Evolutionary conservation across 73 alveolate species (phyloP), one percentile per base, ranked within the genome.

Genomic region (Paramecium tetraurelia): DNA sequence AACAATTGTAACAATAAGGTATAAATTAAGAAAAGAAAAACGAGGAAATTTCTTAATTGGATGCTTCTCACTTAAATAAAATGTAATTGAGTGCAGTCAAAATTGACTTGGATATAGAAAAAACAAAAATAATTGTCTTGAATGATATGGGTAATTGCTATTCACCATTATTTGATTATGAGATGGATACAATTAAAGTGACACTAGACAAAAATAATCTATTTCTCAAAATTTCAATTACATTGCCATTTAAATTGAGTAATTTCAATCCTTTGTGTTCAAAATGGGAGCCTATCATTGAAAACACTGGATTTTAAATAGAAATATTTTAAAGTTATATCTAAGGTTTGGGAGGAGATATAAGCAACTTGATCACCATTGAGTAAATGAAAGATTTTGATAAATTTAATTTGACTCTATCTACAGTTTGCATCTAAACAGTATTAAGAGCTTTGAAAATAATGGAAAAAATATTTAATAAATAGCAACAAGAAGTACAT

Each of bases 211-310:
- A 89, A 29, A 89, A 89, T 14, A 41, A 41, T 69, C 27, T 89
- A 0, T 89, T 41, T 16, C 7, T 53, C 0, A 48, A 27, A 7
- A 83, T 89, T 70, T 27, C 22, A 5, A 36, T 77, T 11, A 35
- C 7, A 20, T 21, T 86, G 1, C 88, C 83, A 68, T 63, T 86
- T 43, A 29, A 77, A 18, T 72, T 77, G 7, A 58, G 48, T 31
- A 48, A 86, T 35, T 86, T 41, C 27, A 86, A 86, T 86, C 76
- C 88, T 5, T 58, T n/a, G 21, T 48, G 33, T 20, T 33, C 88
- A 1, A 48, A 27, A 7, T 86, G 93, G 93, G 93, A 86, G 46
- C 93, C 93, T 6, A 40, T 86, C 1, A 86, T 86, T 0, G 93
- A 86, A 27, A 59, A 44, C 40, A 50, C 43, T 33, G 93, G 77